Conservation (phyloP, 1,139 yeast genomes). For the Suhomyces maxii region DNA sequence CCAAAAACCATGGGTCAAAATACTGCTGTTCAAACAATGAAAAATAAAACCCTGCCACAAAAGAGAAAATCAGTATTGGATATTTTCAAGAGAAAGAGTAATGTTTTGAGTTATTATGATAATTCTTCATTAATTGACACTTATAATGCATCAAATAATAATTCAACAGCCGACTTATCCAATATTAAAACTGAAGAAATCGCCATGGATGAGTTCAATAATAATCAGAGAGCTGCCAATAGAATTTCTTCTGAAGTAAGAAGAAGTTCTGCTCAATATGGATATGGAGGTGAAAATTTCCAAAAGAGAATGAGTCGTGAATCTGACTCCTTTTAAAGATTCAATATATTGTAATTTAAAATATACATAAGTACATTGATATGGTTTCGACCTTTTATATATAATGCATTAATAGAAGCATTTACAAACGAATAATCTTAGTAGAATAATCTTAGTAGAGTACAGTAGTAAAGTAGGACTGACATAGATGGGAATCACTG, state of each 20-base stretch:
- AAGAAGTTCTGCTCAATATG: constrained; percentile 11
- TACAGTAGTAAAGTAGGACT: too few relatives aligned
- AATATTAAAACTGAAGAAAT: constrained; percentile 48
- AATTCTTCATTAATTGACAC: constrained; percentile 33
- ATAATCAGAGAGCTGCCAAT: constrained; percentile 23
- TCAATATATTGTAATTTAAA: background rate
- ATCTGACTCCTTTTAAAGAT: background rate
- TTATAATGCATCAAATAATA: constrained; percentile 19
- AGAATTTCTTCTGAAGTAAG: constrained; percentile 29
- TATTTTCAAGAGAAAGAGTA: constrained; percentile 29
- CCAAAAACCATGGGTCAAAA: constrained; percentile 1
- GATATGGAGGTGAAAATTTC: constrained; percentile 5
- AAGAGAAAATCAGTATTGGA: constrained; percentile 27
- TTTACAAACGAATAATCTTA: too few relatives aligned
- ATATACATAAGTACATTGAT: background rate
- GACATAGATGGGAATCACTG: too few relatives aligned
- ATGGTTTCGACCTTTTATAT: background rate
- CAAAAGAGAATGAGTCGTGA: background rate
- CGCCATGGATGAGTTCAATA: constrained; percentile 46
- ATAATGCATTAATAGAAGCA: background rate
- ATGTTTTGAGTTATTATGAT: constrained; percentile 27
- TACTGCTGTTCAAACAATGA: background rate
- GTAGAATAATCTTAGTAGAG: too few relatives aligned
- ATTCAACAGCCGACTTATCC: constrained; percentile 10
- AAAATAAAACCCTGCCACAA: constrained; percentile 4